Base-by-base conservation (phyloP, 2,329 filamentous ascomycete genomes). In the Monosporascus cannonballus region DNA sequence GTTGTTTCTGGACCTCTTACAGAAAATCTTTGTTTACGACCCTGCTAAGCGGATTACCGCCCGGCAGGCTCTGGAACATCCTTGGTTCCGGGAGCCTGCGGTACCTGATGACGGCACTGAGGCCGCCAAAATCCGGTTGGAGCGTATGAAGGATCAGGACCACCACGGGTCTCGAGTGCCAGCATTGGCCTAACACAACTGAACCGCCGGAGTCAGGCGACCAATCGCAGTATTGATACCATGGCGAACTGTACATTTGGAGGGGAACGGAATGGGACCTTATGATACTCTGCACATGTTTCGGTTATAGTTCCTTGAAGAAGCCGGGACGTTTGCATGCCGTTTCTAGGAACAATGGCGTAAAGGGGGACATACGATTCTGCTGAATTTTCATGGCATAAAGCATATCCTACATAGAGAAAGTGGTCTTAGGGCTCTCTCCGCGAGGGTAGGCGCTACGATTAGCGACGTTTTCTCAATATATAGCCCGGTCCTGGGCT, bases 11-110 rank as follows among this genome's bases (percentile, higher is more conserved):
- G 83, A 87, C 64, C 73, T 87, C 9, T 69, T 87, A 7, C 75
- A 77, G 60, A 85, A 80, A 66, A 87, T 87, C 48, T 87, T 87
- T 59, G 78, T 86, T 34, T 87, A 87, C 64, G 84, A 87, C 54
- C 83, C 84, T 11, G 70, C 73, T 5, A 78, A 83, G 52, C 80
- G 84, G 46, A 87, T 87, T 56, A 86, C 83, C 4, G 84, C 84
- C 22, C 83, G 85, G 57, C 73, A 86, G 61, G 84, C 84, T 2
- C 69, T 87, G 44, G 78, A 84, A 51, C 84, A 87, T 57, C 80
- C 81, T 3, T 87, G 84, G 84, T 87, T 87, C 68, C 81, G 80
- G 61, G 84, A 87, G 62, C 71, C 76, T 49, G 78, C 82, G 2
- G 74, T 78, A 34, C 80, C 81, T 34, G 84, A 87, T 59, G 84